Conservation (phyloP, 2,329 filamentous ascomycete species). For the Scytalidium lignicola region DNA sequence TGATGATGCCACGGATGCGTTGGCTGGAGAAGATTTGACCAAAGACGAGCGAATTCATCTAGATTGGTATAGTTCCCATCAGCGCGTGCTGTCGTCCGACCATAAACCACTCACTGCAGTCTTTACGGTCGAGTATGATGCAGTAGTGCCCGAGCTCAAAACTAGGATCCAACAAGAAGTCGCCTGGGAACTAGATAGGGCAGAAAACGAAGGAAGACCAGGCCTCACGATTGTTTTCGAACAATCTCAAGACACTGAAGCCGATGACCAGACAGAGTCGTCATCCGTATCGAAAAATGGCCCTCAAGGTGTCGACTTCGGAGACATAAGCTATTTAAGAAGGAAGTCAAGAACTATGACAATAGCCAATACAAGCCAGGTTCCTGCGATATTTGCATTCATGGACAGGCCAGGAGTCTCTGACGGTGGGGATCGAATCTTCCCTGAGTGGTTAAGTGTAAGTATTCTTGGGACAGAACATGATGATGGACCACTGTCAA, state of each 20-base stretch:
- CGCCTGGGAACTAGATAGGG: slow-evolving; percentile 79
- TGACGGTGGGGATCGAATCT: slow-evolving; percentile 34
- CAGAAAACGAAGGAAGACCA: slow-evolving; percentile 85
- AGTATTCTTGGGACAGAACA: slow-evolving; percentile 52
- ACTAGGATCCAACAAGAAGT: slow-evolving; percentile 81
- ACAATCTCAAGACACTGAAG: slow-evolving; percentile 32
- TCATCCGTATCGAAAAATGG: slow-evolving; percentile 23
- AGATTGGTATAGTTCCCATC: slow-evolving; percentile 78
- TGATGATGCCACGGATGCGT: slow-evolving; percentile 36
- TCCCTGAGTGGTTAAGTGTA: slow-evolving; percentile 66
- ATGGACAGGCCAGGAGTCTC: slow-evolving; percentile 66
- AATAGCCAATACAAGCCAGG: slow-evolving; percentile 86
- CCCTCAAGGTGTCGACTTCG: slow-evolving; percentile 67
- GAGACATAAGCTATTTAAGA: slow-evolving; percentile 64
- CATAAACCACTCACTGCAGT: slow-evolving; percentile 87
- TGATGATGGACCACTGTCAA: slow-evolving; percentile 13
- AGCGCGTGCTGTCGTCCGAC: slow-evolving; percentile 85
- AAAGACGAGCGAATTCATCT: slow-evolving; percentile 50
- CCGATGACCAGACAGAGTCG: slow-evolving; percentile 11
- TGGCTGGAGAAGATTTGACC: slow-evolving; percentile 45
- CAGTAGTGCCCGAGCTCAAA: slow-evolving; percentile 79
- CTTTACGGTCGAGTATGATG: slow-evolving; percentile 81
- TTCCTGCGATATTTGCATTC: slow-evolving; percentile 74
- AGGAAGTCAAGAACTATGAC: slow-evolving; percentile 65
- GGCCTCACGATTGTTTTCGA: slow-evolving; percentile 80